Conservation (phyloP, 2,329 filamentous ascomycete genomes). For the Epichloe hybrida region DNA sequence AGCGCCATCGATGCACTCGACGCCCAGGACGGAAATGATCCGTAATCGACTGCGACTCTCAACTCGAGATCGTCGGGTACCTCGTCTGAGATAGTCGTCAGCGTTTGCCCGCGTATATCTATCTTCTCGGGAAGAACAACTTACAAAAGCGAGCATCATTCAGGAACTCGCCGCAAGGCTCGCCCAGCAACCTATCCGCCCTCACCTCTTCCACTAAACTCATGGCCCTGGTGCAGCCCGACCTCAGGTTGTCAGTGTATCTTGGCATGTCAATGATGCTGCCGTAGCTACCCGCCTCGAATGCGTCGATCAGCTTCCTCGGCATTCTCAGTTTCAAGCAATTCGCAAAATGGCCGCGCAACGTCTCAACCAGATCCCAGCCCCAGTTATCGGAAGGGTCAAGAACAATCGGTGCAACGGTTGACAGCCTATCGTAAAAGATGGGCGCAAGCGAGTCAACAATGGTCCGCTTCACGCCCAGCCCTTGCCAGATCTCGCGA, state of each 20-base stretch:
- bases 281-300: conserved; percentile 35
- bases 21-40: conserved; percentile 35
- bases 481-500: conserved; percentile 32
- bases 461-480: conserved; percentile 43
- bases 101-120: not conserved
- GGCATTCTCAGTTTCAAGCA: conserved; percentile 34
- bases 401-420: conserved; percentile 30
- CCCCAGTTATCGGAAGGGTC: conserved; percentile 19
- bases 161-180: conserved; percentile 26
- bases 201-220: conserved; percentile 37
- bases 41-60: conserved; percentile 35
- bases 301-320: conserved; percentile 29
- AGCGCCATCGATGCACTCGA: conserved; percentile 24
- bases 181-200: conserved; percentile 29
- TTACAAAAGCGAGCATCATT: conserved; percentile 33
- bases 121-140: conserved; percentile 9
- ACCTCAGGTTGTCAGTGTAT: conserved; percentile 29
- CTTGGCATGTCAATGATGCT: conserved; percentile 34
- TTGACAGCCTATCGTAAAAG: conserved; percentile 42
- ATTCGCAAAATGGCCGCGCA: conserved; percentile 31
- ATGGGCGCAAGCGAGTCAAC: conserved; percentile 42
- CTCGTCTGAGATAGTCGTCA: conserved; percentile 19
- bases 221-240: conserved; percentile 39
- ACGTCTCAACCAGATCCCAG: conserved; percentile 25
- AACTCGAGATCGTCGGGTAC: conserved; percentile 26